Evolutionary conservation across 2,329 filamentous ascomycete species (phyloP).

Genomic region (Penicillium sp.): DNA sequence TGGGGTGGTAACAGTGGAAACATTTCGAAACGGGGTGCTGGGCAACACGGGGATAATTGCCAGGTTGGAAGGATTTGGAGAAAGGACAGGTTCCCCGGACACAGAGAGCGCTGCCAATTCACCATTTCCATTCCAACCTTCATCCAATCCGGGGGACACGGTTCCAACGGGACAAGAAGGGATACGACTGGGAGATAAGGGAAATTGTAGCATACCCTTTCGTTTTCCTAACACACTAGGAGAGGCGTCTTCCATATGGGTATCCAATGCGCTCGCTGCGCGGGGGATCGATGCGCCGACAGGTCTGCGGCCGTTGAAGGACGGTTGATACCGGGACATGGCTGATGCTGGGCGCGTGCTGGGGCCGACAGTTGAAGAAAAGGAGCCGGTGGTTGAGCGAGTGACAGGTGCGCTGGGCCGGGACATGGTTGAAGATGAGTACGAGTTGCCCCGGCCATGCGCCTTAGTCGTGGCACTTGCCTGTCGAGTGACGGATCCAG

Average conservation of each 20-base stretch:
- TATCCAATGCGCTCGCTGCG: constrained; percentile 44
- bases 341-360: constrained; percentile 49
- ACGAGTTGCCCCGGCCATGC: constrained; percentile 40
- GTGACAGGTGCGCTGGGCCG: constrained; percentile 44
- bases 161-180: constrained; percentile 12
- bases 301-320: constrained; percentile 51
- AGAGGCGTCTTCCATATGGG: constrained; percentile 38
- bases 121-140: neutral
- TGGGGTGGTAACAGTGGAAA: constrained; percentile 6
- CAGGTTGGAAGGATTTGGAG: neutral
- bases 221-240: constrained; percentile 45
- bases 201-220: constrained; percentile 52
- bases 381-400: constrained; percentile 49
- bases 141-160: neutral
- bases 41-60: neutral
- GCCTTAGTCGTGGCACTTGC: constrained; percentile 42
- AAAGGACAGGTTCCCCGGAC: neutral
- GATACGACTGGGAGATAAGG: constrained; percentile 23
- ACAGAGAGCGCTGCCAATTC: neutral
- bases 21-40: constrained; percentile 16
- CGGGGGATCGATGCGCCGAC: constrained; percentile 44
- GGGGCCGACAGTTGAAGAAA: constrained; percentile 58
- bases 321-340: constrained; percentile 51
- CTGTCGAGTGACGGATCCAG: constrained; percentile 28
- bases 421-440: constrained; percentile 38